Conservation (phyloP, 768 basidiomycete genomes). For the Amanita rimosa region DNA sequence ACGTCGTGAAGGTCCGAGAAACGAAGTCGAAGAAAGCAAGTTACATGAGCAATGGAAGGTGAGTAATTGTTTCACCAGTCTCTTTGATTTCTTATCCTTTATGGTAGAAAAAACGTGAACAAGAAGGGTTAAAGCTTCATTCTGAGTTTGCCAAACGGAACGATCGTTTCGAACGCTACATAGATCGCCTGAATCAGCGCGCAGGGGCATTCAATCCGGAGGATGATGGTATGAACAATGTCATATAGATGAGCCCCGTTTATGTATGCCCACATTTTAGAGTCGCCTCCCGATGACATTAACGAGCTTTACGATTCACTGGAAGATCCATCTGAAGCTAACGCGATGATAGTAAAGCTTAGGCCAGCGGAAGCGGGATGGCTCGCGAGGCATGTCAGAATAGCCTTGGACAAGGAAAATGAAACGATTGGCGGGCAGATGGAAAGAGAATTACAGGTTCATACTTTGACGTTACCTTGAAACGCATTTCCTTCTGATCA, state of each 20-base stretch:
- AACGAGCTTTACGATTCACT: conserved; percentile 53
- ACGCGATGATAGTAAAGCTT: conserved; percentile 28
- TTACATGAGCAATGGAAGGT: conserved; percentile 67
- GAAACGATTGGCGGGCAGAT: conserved; percentile 48
- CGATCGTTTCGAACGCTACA: conserved; percentile 41
- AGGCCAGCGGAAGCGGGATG: conserved; percentile 43
- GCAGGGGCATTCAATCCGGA: conserved; percentile 32
- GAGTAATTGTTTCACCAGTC: conserved; percentile 10
- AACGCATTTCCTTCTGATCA: neutral
- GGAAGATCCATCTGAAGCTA: conserved; percentile 41
- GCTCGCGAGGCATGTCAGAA: conserved; percentile 43
- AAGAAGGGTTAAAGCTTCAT: conserved; percentile 46
- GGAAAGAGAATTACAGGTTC: conserved; percentile 63
- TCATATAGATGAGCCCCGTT: conserved; percentile 1
- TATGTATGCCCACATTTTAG: conserved; percentile 12
- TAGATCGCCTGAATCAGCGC: conserved; percentile 51
- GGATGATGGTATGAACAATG: conserved; percentile 25
- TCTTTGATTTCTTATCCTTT: neutral
- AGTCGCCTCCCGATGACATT: conserved; percentile 33
- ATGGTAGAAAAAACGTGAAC: conserved; percentile 42
- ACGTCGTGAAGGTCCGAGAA: conserved; percentile 48
- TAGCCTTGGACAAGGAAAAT: conserved; percentile 35
- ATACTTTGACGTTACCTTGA: conserved; percentile 10
- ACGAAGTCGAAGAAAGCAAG: conserved; percentile 55
- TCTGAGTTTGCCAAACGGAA: conserved; percentile 46